Evolutionary conservation across 768 basidiomycete genomes (phyloP).

Genomic region (Tulasnella calospora): DNA sequence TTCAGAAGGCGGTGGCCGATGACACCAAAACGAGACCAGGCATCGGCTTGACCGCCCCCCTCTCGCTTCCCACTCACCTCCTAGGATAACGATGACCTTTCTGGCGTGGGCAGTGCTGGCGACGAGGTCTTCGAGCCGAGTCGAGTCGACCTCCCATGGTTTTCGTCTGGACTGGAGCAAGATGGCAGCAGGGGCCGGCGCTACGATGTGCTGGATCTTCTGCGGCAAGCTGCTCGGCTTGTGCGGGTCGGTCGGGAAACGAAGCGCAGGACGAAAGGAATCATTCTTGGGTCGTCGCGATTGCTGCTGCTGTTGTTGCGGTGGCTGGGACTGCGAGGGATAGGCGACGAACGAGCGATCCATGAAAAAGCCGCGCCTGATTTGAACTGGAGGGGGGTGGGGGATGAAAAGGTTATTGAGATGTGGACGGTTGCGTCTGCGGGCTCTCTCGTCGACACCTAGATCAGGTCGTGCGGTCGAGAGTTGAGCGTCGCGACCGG

Average conservation of each 20-base stretch:
- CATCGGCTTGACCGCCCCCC: neutral
- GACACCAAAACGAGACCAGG: neutral
- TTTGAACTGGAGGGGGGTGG: neutral
- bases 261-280: constrained; percentile 22
- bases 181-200: constrained; percentile 3
- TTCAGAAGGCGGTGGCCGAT: constrained; percentile 4
- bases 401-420: neutral
- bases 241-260: constrained; percentile 25
- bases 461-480: neutral
- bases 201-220: constrained; percentile 18
- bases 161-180: constrained; percentile 17
- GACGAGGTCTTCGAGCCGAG: constrained; percentile 13
- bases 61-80: constrained; percentile 10
- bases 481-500: constrained; percentile 6
- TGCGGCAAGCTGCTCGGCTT: constrained; percentile 13
- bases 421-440: neutral
- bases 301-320: neutral
- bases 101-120: neutral
- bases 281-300: neutral
- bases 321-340: neutral
- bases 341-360: neutral
- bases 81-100: constrained; percentile 12
- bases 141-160: constrained; percentile 21
- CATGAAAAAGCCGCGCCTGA: neutral
- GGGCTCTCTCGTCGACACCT: neutral